These are phyloP conservation scores for Saussurea involucrata DNA, from an alignment of 129 eudicot genomes.

Conservation along the genomic window DNA sequence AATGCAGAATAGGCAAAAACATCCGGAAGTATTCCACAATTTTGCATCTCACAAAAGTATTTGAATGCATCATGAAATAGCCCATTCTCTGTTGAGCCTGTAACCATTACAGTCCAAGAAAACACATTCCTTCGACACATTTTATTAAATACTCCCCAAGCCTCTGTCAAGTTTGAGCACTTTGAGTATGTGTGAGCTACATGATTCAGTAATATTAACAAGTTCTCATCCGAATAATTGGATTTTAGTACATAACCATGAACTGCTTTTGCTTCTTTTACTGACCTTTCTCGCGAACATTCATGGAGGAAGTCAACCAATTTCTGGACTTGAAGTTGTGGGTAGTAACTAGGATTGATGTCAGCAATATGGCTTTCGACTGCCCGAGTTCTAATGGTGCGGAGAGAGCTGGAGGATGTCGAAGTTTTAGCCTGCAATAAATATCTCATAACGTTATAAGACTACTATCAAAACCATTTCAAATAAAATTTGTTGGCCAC, in stretches of 20 bases:
- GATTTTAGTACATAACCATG: slow-evolving; percentile 38
- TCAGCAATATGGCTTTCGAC: not conserved
- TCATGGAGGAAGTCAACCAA: slow-evolving; percentile 36
- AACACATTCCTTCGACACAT: slow-evolving; percentile 32
- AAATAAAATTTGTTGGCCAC: not conserved
- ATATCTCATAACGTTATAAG: not conserved
- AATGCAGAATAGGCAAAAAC: slow-evolving; percentile 34
- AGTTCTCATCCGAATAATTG: slow-evolving; percentile 13
- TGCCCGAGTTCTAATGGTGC: not conserved
- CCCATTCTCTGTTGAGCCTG: slow-evolving; percentile 22
- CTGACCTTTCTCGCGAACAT: slow-evolving; percentile 30
- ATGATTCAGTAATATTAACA: slow-evolving; percentile 40
- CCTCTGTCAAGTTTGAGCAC: slow-evolving; percentile 32
- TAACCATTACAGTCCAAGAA: slow-evolving; percentile 48
- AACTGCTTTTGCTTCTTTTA: slow-evolving; percentile 34
- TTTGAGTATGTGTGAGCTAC: slow-evolving; percentile 41
- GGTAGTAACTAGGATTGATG: not conserved
- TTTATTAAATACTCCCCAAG: slow-evolving; percentile 27
- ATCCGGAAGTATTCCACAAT: slow-evolving; percentile 30
- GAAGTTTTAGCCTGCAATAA: slow-evolving; percentile 8
- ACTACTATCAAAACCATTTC: not conserved
- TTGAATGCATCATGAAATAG: slow-evolving; percentile 26
- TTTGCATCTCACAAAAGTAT: slow-evolving; percentile 32
- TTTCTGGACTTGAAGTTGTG: slow-evolving; percentile 27
- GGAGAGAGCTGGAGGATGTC: not conserved